Evolutionary conservation across 176 grass and related monocot genomes (phyloP).

Genomic region (Oryza longistaminata): DNA sequence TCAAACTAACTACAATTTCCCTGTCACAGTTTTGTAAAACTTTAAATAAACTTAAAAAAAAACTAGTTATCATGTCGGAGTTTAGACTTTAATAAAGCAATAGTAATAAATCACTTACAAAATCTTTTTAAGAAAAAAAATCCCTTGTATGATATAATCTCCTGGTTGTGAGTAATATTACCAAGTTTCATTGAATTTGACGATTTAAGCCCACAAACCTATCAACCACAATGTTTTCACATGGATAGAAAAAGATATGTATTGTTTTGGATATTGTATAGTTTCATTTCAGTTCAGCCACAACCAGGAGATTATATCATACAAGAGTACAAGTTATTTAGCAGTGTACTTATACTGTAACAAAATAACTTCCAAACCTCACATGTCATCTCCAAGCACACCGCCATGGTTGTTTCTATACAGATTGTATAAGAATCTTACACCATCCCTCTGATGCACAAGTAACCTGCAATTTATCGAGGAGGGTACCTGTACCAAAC

Average conservation of each 20-base stretch:
- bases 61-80: too few species aligned
- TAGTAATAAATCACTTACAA: too few species aligned
- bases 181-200: too few species aligned
- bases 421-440: conserved; percentile 84
- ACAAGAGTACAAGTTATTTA: neutral
- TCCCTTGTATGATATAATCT: too few species aligned
- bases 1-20: too few species aligned
- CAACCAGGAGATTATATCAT: neutral
- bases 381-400: conserved; percentile 98
- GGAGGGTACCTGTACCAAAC: conserved; percentile 64
- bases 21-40: too few species aligned
- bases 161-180: too few species aligned
- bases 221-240: neutral
- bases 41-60: too few species aligned
- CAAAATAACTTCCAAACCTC: conserved; percentile 38
- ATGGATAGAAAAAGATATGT: neutral
- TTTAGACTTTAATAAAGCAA: too few species aligned
- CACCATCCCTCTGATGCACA: conserved; percentile 78
- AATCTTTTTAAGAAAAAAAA: too few species aligned
- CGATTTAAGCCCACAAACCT: too few species aligned
- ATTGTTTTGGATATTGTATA: neutral
- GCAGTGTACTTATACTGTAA: neutral
- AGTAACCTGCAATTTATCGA: conserved; percentile 87
- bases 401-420: conserved; percentile 93
- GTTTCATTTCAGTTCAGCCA: conserved; percentile 5